Evolutionary conservation across 768 basidiomycete genomes (phyloP).

Genomic region (Leccinellum albellum): DNA sequence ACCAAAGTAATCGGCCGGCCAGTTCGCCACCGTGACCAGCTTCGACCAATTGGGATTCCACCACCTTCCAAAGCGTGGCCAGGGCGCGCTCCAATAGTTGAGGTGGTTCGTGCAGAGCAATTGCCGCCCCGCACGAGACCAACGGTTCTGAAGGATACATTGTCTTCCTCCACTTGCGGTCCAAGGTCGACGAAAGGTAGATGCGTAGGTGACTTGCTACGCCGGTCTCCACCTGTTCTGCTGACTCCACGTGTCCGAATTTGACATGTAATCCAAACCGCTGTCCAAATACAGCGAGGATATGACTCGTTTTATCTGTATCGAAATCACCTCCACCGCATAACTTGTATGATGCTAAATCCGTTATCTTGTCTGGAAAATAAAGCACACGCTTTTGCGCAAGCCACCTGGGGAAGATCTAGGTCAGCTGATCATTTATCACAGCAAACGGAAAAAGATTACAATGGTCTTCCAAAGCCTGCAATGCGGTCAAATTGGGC

Average conservation of each 20-base stretch:
- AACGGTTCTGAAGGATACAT: conserved; percentile 9
- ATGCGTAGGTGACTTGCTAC: conserved; percentile 11
- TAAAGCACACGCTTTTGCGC: not conserved
- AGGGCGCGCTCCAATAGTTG: not conserved
- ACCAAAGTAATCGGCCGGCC: conserved; percentile 1
- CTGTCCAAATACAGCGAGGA: not conserved
- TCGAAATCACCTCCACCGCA: not conserved
- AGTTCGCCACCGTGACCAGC: conserved; percentile 1
- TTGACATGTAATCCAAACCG: not conserved
- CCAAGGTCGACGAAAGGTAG: not conserved
- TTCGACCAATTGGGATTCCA: not conserved
- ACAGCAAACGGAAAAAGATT: not conserved
- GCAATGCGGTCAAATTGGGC: not conserved
- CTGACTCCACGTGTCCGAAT: not conserved
- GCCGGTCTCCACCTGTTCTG: not conserved
- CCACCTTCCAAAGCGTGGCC: not conserved
- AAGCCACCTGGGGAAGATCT: not conserved
- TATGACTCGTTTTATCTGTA: not conserved
- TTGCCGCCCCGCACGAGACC: conserved; percentile 1
- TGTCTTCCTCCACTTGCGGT: conserved; percentile 5
- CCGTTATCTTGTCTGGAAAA: not conserved
- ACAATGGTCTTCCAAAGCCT: conserved; percentile 3
- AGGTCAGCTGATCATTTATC: not conserved
- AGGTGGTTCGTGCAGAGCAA: not conserved
- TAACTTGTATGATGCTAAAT: not conserved